Evolutionary conservation across 441 rosid species (phyloP), one percentile per base, ranked within the genome.

Genomic region (Corymbia calophylla): DNA sequence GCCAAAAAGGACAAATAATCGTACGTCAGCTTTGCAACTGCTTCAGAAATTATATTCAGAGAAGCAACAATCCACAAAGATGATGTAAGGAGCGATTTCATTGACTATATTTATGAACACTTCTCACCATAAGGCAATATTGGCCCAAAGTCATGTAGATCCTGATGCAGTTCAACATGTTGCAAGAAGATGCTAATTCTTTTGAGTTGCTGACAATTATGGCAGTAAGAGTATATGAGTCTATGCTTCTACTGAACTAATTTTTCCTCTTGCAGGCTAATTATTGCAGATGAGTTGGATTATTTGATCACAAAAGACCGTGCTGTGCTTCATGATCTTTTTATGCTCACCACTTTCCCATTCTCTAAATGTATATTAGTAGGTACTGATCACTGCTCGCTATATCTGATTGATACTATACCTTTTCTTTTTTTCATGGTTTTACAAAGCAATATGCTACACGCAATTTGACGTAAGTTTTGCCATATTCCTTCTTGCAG

Each of bases 231-330:
- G 80, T 39, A 66, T 17, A 51, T 77, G 51, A 77, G 84, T 77
- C 84, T 77, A 51, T 51, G 86, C 86, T 86, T 53, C 80, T 88
- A 84, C 53, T 88, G 48, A 81, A 53, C 7, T 32, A 73, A 58
- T 87, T 47, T 68, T 8, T 81, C 89, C 87, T 93, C 90, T 92
- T 35, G 82, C 91, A 96, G 99, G 96, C 88, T 98, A 17, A 88
- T 97, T 54, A 94, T 97, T 91, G 98, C 95, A 29, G 99, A 97
- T 92, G 99, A 97, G 93, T 91, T 98, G 94, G 99, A 97, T 91
- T 98, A 95, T 91, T 91, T 98, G 92, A 96, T 98, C 68, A 97
- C 98, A 29, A 96, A 91, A 90, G 99, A 98, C 91, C 91, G 97
- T 15, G 96, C 94, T 89, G 97, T 98, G 85, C 98, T 98, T 84